Evolutionary conservation across 225 moss, liverwort and hornwort genomes (phyloP).

Genomic region (Marchantia polymorpha): DNA sequence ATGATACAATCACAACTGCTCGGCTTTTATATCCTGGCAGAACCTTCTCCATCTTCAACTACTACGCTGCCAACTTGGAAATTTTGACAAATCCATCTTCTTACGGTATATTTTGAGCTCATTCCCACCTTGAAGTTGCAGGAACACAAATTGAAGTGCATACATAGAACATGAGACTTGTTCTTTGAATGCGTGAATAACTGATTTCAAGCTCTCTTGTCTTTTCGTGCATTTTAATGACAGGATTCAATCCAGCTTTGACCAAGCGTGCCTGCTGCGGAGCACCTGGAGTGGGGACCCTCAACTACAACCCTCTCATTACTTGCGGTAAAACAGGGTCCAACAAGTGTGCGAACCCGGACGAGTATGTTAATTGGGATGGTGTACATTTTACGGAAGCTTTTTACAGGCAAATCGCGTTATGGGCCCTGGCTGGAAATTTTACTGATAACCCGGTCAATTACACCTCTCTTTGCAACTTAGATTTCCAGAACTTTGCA

Average conservation of each 20-base stretch:
- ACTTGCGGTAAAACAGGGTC: conserved; percentile 25
- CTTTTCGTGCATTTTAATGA: background rate
- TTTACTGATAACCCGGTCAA: conserved; percentile 55
- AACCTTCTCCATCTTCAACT: conserved; percentile 15
- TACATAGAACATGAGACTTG: background rate
- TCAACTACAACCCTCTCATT: conserved; percentile 31
- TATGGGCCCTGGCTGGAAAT: conserved; percentile 47
- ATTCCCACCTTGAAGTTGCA: background rate
- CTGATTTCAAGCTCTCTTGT: background rate
- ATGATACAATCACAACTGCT: background rate
- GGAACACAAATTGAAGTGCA: background rate
- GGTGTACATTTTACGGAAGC: conserved; percentile 61
- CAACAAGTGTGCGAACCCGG: conserved; percentile 30
- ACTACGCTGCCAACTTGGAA: conserved; percentile 22
- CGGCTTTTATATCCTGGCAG: background rate
- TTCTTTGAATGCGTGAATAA: background rate
- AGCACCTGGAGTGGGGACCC: conserved; percentile 29
- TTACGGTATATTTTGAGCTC: conserved; percentile 19
- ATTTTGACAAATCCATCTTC: conserved; percentile 9
- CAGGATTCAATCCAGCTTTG: conserved; percentile 39
- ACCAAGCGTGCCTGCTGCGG: conserved; percentile 51
- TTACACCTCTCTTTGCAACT: conserved; percentile 46
- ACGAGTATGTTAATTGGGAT: conserved; percentile 51
- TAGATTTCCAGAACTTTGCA: conserved; percentile 40
- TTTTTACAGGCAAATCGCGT: conserved; percentile 40